Conservation (phyloP, 495 filamentous ascomycete genomes). For the Hyaloscypha finlandica region DNA sequence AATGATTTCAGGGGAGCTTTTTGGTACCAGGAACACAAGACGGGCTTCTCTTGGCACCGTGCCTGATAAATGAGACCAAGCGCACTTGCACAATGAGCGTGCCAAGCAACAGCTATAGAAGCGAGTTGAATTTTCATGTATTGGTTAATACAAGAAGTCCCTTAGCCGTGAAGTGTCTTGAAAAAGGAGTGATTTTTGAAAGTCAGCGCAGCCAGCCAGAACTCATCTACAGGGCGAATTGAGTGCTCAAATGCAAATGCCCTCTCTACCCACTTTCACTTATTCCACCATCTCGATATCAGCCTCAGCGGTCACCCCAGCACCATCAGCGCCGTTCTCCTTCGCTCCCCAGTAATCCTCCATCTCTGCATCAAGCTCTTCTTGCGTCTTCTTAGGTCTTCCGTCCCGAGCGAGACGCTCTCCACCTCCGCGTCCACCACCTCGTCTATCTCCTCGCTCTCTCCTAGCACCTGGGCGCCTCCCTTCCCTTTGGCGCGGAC, state of each 20-base stretch:
- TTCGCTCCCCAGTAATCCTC: constrained; percentile 68
- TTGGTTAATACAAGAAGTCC: neutral
- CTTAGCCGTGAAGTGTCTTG: neutral
- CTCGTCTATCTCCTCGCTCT: constrained; percentile 42
- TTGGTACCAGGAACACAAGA: too few relatives aligned
- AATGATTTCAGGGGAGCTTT: too few relatives aligned
- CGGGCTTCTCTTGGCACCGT: too few relatives aligned
- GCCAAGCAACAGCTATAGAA: too few relatives aligned
- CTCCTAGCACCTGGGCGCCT: constrained; percentile 54
- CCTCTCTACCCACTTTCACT: neutral
- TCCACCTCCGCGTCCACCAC: constrained; percentile 38
- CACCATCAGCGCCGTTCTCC: constrained; percentile 25
- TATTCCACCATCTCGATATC: constrained; percentile 47
- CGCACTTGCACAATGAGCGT: too few relatives aligned
- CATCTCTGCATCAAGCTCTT: constrained; percentile 80
- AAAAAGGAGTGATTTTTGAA: neutral
- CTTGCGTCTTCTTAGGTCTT: constrained; percentile 75
- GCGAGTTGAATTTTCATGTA: too few relatives aligned
- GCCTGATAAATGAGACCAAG: too few relatives aligned
- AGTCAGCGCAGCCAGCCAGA: neutral
- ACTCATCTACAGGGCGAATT: neutral
- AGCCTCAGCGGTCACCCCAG: constrained; percentile 22
- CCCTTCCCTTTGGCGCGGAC: constrained; percentile 47
- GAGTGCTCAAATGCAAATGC: neutral
- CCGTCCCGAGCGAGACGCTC: constrained; percentile 49